Percentiles rank a stretch among this genome's conserved stretches.
Evolutionary conservation across 2,329 filamentous ascomycete species (phyloP).

Genomic region (Thelonectria discophora): DNA sequence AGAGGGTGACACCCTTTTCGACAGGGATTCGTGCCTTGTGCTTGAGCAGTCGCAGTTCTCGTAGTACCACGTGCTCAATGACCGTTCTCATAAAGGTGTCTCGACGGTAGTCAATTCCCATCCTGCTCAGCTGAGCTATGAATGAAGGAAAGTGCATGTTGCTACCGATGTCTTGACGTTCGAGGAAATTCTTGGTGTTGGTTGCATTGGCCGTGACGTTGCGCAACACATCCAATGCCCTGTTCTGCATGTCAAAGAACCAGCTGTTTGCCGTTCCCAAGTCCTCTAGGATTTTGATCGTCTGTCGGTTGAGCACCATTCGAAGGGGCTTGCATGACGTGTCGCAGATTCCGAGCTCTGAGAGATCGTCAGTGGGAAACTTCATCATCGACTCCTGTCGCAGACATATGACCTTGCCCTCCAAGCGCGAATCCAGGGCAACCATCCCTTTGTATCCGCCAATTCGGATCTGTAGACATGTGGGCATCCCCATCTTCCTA

Average conservation of each 20-base stretch:
- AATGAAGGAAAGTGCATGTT: slow-evolving; percentile 68
- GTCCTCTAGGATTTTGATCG: slow-evolving; percentile 89
- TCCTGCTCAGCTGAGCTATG: slow-evolving; percentile 64
- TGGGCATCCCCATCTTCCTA: slow-evolving; percentile 59
- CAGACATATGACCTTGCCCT: slow-evolving; percentile 67
- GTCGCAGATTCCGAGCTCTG: slow-evolving; percentile 76
- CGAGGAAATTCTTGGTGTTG: slow-evolving; percentile 74
- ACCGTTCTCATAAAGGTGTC: slow-evolving; percentile 76
- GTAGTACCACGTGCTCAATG: slow-evolving; percentile 75
- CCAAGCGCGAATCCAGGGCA: slow-evolving; percentile 69
- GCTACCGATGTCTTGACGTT: slow-evolving; percentile 67
- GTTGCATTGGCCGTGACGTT: slow-evolving; percentile 63
- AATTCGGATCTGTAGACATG: slow-evolving; percentile 78
- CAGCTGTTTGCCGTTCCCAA: slow-evolving; percentile 66
- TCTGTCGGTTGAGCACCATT: slow-evolving; percentile 77
- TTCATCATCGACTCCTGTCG: slow-evolving; percentile 81
- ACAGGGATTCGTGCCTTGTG: slow-evolving; percentile 81
- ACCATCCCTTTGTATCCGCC: slow-evolving; percentile 83
- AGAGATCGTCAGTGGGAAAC: slow-evolving; percentile 65
- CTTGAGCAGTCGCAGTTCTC: slow-evolving; percentile 77
- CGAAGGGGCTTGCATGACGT: slow-evolving; percentile 72
- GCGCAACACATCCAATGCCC: slow-evolving; percentile 68
- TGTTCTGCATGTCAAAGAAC: slow-evolving; percentile 71
- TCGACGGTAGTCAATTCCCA: slow-evolving; percentile 70
- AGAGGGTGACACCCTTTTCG: slow-evolving; percentile 75